Evolutionary conservation across 164 flowering plant species (phyloP).

Genomic region (Vitis rotundifolia): DNA sequence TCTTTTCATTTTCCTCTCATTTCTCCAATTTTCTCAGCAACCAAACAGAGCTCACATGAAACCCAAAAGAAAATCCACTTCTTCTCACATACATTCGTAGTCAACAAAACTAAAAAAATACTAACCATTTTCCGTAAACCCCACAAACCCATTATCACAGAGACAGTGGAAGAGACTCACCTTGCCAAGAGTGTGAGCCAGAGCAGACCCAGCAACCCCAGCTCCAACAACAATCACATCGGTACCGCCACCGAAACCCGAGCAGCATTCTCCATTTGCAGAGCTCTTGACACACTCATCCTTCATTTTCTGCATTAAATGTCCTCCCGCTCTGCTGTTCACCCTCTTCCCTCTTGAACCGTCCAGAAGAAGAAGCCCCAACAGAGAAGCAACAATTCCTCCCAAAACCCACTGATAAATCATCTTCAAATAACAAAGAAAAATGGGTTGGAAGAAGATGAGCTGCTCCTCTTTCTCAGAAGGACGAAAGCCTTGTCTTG

Average conservation of each 20-base stretch:
- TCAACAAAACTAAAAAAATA: too few relatives aligned
- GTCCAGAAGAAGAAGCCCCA: slow-evolving; percentile 9
- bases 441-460: too few relatives aligned
- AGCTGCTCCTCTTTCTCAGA: too few relatives aligned
- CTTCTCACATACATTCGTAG: too few relatives aligned
- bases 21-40: too few relatives aligned
- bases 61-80: too few relatives aligned
- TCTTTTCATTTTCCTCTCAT: too few relatives aligned
- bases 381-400: slow-evolving; percentile 10
- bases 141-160: too few relatives aligned
- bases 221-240: slow-evolving; percentile 44
- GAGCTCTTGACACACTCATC: slow-evolving; percentile 12
- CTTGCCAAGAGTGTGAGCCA: slow-evolving; percentile 44
- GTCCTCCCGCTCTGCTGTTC: background rate
- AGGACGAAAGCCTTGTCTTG: too few relatives aligned
- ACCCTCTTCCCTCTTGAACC: background rate
- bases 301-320: background rate
- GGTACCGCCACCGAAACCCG: background rate
- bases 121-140: too few relatives aligned
- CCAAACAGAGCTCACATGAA: too few relatives aligned
- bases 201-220: slow-evolving; percentile 45
- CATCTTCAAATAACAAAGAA: slow-evolving; percentile 1
- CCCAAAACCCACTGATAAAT: slow-evolving; percentile 15
- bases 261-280: background rate
- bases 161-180: slow-evolving; percentile 10